These are phyloP conservation scores for Fistulifera pelliculosa DNA, from an alignment of 108 stramenopile genomes.

Conservation along the genomic window DNA sequence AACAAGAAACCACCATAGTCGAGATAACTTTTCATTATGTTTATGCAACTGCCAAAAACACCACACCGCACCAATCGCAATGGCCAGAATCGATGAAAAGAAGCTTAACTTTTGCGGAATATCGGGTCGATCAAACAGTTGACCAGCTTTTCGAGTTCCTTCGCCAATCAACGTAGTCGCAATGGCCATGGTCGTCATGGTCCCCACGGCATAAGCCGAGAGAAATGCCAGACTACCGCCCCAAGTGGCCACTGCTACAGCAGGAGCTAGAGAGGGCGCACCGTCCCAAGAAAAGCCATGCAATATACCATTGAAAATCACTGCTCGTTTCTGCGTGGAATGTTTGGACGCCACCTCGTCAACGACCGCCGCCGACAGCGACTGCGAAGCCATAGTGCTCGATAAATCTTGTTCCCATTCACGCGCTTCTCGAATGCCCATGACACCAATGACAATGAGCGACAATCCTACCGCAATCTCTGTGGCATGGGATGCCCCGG, in stretches of 20 bases:
- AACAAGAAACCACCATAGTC: too few relatives aligned
- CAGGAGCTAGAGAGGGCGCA: conserved; percentile 88
- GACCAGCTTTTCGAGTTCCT: conserved; percentile 71
- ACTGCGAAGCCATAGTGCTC: conserved; percentile 4
- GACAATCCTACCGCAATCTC: conserved; percentile 87
- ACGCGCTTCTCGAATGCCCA: conserved; percentile 88
- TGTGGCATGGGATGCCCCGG: conserved; percentile 38
- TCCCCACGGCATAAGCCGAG: conserved; percentile 87
- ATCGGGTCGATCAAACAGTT: conserved; percentile 73
- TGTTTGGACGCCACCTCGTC: conserved; percentile 9
- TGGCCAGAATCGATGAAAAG: conserved; percentile 61
- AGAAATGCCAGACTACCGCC: conserved; percentile 78
- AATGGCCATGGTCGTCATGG: conserved; percentile 82
- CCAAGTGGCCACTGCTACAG: conserved; percentile 87
- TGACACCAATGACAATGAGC: conserved; percentile 81
- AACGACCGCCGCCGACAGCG: conserved; percentile 37
- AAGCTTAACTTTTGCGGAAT: conserved; percentile 80
- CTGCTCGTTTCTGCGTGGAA: conserved; percentile 54
- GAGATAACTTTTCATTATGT: too few relatives aligned
- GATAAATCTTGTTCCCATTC: conserved; percentile 40
- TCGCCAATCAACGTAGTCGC: conserved; percentile 81
- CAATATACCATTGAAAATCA: conserved; percentile 91
- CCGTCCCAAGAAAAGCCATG: conserved; percentile 97
- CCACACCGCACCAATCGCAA: conserved; percentile 79
- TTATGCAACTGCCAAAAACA: conserved; percentile 53